A percentile compares a stretch with the other conserved stretches of the same genome.
Evolutionary conservation across 2,329 filamentous ascomycete species (phyloP).

Genomic region (Fusarium heterosporum): DNA sequence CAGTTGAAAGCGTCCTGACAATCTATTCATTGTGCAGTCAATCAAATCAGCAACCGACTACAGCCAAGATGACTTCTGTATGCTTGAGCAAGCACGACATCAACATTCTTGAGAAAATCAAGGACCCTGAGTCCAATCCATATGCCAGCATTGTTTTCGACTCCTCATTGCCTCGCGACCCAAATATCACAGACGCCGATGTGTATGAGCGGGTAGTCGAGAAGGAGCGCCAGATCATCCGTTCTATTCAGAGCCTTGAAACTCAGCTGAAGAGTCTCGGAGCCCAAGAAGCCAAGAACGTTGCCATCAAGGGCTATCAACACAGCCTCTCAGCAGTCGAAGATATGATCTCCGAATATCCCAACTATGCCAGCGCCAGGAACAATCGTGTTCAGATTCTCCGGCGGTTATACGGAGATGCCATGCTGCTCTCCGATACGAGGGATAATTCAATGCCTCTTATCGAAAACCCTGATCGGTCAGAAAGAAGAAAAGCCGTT

Average conservation of each 20-base stretch:
- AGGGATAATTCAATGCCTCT: slow-evolving; percentile 56
- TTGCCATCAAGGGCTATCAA: slow-evolving; percentile 59
- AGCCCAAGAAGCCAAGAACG: slow-evolving; percentile 52
- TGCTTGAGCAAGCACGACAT: slow-evolving; percentile 69
- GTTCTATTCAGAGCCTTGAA: slow-evolving; percentile 66
- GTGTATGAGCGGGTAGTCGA: slow-evolving; percentile 64
- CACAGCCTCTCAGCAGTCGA: slow-evolving; percentile 63
- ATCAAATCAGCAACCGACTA: slow-evolving; percentile 11
- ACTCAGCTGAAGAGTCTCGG: slow-evolving; percentile 61
- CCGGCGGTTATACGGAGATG: slow-evolving; percentile 71
- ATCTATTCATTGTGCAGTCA: slow-evolving; percentile 1
- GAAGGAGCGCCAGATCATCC: slow-evolving; percentile 65
- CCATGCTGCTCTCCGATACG: slow-evolving; percentile 61
- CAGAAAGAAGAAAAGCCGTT: slow-evolving; percentile 56
- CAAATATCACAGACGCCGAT: slow-evolving; percentile 63
- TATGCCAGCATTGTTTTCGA: slow-evolving; percentile 66
- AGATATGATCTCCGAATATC: slow-evolving; percentile 66
- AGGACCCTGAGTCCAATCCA: slow-evolving; percentile 73
- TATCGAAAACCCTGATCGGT: slow-evolving; percentile 51
- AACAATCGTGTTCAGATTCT: slow-evolving; percentile 80
- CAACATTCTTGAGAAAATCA: slow-evolving; percentile 74
- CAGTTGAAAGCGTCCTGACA: slow-evolving; percentile 1
- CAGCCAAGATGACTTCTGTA: slow-evolving; percentile 58
- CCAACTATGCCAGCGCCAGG: slow-evolving; percentile 76
- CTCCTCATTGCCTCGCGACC: slow-evolving; percentile 66